Evolutionary conservation across 2,329 filamentous ascomycete species (phyloP), one percentile per base, ranked within the genome.

Genomic region (Scedosporium minutisporum): DNA sequence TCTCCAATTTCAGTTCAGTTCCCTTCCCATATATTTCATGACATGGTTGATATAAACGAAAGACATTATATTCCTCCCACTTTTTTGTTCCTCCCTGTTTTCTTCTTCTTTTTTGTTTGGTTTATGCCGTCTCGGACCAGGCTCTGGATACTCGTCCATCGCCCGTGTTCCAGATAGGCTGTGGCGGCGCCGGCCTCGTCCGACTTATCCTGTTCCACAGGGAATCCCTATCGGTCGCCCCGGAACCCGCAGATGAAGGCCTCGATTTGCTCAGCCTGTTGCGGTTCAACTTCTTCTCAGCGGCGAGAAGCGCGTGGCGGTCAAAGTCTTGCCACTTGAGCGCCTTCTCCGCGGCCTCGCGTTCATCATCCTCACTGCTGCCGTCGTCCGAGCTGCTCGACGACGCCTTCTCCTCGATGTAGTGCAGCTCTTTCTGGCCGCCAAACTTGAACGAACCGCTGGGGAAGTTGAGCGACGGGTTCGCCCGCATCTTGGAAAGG

Each of bases 401-500:
- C 2, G 23, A 3, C n/a, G 9, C 9, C 46, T 14, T 23, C 27
- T 57, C 60, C 33, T 61, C 60, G 14, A 61, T 25, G 60, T 61
- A 61, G 25, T 41, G 46, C 46, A 61, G 33, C 33, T 61, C 60
- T n/a, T 57, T 55, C 48, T 61, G 60, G 7, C 60, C 60, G 16
- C 60, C 60, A 41, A 57, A 61, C 48, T 57, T 55, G 33, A 55
- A 61, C 27, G 48, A 21, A 3, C n/a, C 21, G 33, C 60, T 57
- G 29, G 60, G 48, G 29, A 44, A 44, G 48, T 61, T 57, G 46
- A 61, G 60, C 27, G 23, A 33, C 3, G 60, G 53, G 59, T 67
- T 64, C 23, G 60, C 64, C 9, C 68, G 66, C 71, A 73, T 73
- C 61, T 67, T 66, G 12, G 71, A 68, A 63, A 70, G 61, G 65